These are phyloP conservation scores for Entelexis paramagnoliae DNA, from an alignment of 1,139 yeast species.

Conservation along the genomic window DNA sequence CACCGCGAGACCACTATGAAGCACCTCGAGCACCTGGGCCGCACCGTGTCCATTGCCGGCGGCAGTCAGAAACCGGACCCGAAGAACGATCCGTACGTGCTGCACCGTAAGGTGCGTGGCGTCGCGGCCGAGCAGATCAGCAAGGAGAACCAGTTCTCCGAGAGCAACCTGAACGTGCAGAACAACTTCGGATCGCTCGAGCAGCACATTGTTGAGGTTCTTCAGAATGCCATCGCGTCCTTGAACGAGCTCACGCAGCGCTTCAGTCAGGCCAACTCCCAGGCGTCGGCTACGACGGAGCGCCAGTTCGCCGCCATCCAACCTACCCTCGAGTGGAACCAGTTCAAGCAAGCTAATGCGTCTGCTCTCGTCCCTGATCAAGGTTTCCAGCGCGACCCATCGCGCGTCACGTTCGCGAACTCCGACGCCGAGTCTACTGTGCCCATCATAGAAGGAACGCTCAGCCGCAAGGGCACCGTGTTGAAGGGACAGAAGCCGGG, in stretches of 20 bases:
- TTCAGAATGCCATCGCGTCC: constrained; percentile 35
- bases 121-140: constrained; percentile 37
- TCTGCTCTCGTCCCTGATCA: constrained; percentile 29
- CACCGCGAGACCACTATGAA: constrained; percentile 32
- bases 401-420: constrained; percentile 35
- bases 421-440: constrained; percentile 34
- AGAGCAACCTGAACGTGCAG: constrained; percentile 37
- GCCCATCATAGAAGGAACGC: constrained; percentile 41
- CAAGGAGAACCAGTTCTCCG: constrained; percentile 39
- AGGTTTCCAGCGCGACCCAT: constrained; percentile 35
- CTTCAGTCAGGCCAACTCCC: constrained; percentile 28
- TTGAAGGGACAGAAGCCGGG: constrained; percentile 37
- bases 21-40: constrained; percentile 33
- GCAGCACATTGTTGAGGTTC: constrained; percentile 35
- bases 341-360: constrained; percentile 32
- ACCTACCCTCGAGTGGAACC: constrained; percentile 39
- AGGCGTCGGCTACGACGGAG: constrained; percentile 29
- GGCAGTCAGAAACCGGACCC: constrained; percentile 30
- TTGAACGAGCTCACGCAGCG: constrained; percentile 30
- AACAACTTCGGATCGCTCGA: constrained; percentile 37
- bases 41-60: constrained; percentile 26
- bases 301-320: constrained; percentile 32
- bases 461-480: constrained; percentile 38
- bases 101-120: constrained; percentile 33
- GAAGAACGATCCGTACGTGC: constrained; percentile 39